These are phyloP conservation scores for Trametopsis cervina DNA, from an alignment of 768 basidiomycete species.

Conservation along the genomic window DNA sequence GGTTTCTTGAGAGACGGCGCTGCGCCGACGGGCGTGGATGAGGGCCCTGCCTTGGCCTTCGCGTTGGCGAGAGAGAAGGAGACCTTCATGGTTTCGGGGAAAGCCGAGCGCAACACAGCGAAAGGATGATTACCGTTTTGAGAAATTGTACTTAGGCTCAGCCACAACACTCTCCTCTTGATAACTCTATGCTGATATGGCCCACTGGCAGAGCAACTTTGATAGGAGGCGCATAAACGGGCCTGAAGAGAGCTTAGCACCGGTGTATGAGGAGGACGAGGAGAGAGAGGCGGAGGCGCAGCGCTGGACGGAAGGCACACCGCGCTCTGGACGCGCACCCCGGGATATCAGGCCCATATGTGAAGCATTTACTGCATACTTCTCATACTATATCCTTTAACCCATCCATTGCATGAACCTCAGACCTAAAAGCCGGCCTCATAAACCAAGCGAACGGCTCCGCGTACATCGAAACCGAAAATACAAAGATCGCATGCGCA, in stretches of 20 bases:
- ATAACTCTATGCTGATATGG: slow-evolving; percentile 13
- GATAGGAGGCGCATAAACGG: slow-evolving; percentile 90
- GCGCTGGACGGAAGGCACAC: slow-evolving; percentile 19
- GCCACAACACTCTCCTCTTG: neutral
- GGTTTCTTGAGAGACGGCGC: slow-evolving; percentile 48
- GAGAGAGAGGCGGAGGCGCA: neutral
- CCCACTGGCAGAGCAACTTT: slow-evolving; percentile 39
- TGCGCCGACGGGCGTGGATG: slow-evolving; percentile 44
- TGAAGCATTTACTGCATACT: slow-evolving; percentile 28
- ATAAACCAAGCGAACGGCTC: slow-evolving; percentile 95
- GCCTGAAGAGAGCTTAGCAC: slow-evolving; percentile 75
- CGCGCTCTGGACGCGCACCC: slow-evolving; percentile 45
- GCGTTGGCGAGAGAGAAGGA: slow-evolving; percentile 67
- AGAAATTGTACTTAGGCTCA: too few species aligned
- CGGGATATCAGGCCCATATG: slow-evolving; percentile 83
- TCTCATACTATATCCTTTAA: slow-evolving; percentile 2
- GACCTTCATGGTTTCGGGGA: slow-evolving; percentile 60
- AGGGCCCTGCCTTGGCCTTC: slow-evolving; percentile 28
- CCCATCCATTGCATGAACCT: slow-evolving; percentile 12
- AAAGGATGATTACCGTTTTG: slow-evolving; percentile 7
- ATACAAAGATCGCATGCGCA: slow-evolving; percentile 91
- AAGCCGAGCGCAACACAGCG: slow-evolving; percentile 3
- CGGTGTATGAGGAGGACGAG: slow-evolving; percentile 40
- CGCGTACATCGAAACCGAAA: slow-evolving; percentile 90
- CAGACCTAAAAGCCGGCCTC: slow-evolving; percentile 88